These are phyloP conservation scores for Gracilaria caudata DNA, from an alignment of 23 red algal genomes.

Conservation along the genomic window DNA sequence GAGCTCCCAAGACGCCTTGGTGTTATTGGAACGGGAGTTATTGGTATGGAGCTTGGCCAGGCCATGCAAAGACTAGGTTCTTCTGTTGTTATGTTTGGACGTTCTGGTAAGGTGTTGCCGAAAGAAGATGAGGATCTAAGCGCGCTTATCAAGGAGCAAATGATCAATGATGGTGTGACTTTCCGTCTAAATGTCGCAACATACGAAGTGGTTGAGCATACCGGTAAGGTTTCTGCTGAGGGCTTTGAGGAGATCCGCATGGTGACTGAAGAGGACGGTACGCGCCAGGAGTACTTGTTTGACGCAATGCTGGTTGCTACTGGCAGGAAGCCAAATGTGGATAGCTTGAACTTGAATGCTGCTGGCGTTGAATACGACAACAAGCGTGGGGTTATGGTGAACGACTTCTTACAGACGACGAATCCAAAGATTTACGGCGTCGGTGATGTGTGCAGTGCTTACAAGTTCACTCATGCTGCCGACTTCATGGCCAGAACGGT, in stretches of 20 bases:
- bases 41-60: slow-evolving; percentile 79
- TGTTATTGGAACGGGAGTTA: slow-evolving; percentile 76
- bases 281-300: slow-evolving; percentile 57
- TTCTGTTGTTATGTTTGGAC: slow-evolving; percentile 69
- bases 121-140: slow-evolving; percentile 79
- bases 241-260: slow-evolving; percentile 55
- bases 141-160: slow-evolving; percentile 56
- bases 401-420: slow-evolving; percentile 67
- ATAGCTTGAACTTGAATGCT: slow-evolving; percentile 41
- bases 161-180: slow-evolving; percentile 62
- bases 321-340: slow-evolving; percentile 75
- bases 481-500: slow-evolving; percentile 81
- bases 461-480: slow-evolving; percentile 81
- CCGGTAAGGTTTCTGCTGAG: slow-evolving; percentile 38
- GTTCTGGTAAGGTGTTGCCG: slow-evolving; percentile 62
- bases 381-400: slow-evolving; percentile 60
- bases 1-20: slow-evolving; percentile 60
- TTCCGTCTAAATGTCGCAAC: slow-evolving; percentile 57
- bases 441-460: slow-evolving; percentile 57
- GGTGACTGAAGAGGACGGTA: slow-evolving; percentile 46
- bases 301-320: slow-evolving; percentile 75
- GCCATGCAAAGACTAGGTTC: slow-evolving; percentile 75
- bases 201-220: slow-evolving; percentile 50
- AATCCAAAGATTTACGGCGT: slow-evolving; percentile 67
- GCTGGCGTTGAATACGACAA: slow-evolving; percentile 74